phyloP scores from a whole-genome alignment of 2,329 filamentous ascomycete genomes.

The Endothia cerciana region DNA sequence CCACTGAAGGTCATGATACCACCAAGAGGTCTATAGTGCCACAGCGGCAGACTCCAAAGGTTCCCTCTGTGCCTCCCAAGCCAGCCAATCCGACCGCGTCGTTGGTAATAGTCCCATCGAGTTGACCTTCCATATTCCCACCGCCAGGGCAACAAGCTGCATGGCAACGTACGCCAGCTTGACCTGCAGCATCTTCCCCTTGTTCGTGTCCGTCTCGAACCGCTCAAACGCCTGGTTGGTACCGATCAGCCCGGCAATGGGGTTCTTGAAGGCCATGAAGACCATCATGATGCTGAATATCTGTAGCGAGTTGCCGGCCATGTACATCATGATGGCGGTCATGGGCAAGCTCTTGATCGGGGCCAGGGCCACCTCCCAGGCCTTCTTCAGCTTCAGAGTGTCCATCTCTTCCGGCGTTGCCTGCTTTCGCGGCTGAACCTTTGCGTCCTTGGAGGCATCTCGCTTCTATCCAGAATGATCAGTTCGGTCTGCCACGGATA shows the following conservation, averaged over 20 bases:
- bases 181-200: slow-evolving; percentile 73
- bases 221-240: slow-evolving; percentile 89
- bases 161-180: slow-evolving; percentile 88
- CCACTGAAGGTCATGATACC: not conserved
- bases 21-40: slow-evolving; percentile 51
- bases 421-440: slow-evolving; percentile 61
- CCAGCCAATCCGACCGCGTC: slow-evolving; percentile 95
- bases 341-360: slow-evolving; percentile 95
- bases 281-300: slow-evolving; percentile 99
- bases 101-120: slow-evolving; percentile 94
- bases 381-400: slow-evolving; percentile 95
- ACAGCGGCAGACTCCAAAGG: slow-evolving; percentile 69
- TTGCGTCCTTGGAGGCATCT: slow-evolving; percentile 51
- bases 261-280: slow-evolving; percentile 97
- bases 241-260: slow-evolving; percentile 78
- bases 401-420: slow-evolving; percentile 87
- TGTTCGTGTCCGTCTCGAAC: slow-evolving; percentile 83
- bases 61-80: slow-evolving; percentile 82
- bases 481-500: not conserved
- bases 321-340: slow-evolving; percentile 99
- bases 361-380: slow-evolving; percentile 94
- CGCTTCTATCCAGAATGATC: slow-evolving; percentile 47
- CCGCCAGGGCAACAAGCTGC: slow-evolving; percentile 79
- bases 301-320: slow-evolving; percentile 97
- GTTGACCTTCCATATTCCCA: slow-evolving; percentile 97